Conservation (phyloP, 192 early-diverging fungal genomes). For the Entomortierella lignicola region DNA sequence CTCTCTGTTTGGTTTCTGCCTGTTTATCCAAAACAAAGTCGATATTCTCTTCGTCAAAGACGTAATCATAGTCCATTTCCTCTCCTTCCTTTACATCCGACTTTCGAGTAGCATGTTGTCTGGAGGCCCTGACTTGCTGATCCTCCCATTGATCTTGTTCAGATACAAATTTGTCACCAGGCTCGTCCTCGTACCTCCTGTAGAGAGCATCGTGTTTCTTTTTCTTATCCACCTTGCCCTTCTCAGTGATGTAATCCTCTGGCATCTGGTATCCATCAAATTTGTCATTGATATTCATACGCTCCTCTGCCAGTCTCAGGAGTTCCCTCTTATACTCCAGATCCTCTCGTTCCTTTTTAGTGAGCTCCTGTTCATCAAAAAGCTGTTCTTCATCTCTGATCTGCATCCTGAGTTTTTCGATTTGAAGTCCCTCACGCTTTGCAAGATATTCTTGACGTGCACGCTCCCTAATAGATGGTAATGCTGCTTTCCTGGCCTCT, state of each 20-base stretch:
- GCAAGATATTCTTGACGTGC: slow-evolving; percentile 93
- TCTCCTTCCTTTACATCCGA: slow-evolving; percentile 58
- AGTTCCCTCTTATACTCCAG: slow-evolving; percentile 88
- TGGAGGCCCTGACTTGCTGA: slow-evolving; percentile 77
- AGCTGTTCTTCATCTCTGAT: slow-evolving; percentile 90
- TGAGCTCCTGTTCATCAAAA: slow-evolving; percentile 80
- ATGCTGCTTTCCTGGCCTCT: slow-evolving; percentile 71
- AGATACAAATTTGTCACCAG: slow-evolving; percentile 71
- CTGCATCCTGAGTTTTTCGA: slow-evolving; percentile 80
- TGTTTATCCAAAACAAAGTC: slow-evolving; percentile 89
- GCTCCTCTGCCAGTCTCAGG: slow-evolving; percentile 86
- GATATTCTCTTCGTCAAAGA: slow-evolving; percentile 93
- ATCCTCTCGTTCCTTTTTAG: slow-evolving; percentile 79
- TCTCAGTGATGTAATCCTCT: slow-evolving; percentile 97
- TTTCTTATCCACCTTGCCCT: slow-evolving; percentile 96
- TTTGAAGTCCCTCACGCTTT: slow-evolving; percentile 84
- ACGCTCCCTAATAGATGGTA: slow-evolving; percentile 84
- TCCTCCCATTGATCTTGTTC: slow-evolving; percentile 97
- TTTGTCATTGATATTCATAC: slow-evolving; percentile 80
- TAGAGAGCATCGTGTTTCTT: slow-evolving; percentile 92
- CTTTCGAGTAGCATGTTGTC: slow-evolving; percentile 65
- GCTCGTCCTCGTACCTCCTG: slow-evolving; percentile 87
- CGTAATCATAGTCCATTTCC: slow-evolving; percentile 88
- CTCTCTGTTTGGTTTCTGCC: slow-evolving; percentile 61
- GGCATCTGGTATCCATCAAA: slow-evolving; percentile 90